Evolutionary conservation across 495 filamentous ascomycete species (phyloP).

Genomic region (Hyphodiscus hymeniophilus): DNA sequence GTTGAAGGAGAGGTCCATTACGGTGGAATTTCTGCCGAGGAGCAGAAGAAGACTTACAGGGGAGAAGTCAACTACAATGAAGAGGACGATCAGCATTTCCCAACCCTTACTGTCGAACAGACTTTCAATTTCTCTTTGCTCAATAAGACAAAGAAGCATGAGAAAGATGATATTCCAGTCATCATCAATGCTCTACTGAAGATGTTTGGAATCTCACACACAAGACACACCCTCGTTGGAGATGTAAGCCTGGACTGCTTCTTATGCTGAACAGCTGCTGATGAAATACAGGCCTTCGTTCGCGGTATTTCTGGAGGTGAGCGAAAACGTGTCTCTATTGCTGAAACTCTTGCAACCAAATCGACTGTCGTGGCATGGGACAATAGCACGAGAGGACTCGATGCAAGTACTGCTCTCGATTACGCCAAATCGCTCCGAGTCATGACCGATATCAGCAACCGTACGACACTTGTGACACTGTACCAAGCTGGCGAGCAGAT

Average conservation of each 20-base stretch:
- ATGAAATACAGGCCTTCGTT: constrained; percentile 39
- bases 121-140: constrained; percentile 76
- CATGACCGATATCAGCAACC: constrained; percentile 55
- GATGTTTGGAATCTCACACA: constrained; percentile 64
- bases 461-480: constrained; percentile 65
- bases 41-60: constrained; percentile 60
- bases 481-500: constrained; percentile 82
- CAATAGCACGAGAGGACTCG: constrained; percentile 71
- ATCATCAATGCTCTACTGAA: constrained; percentile 57
- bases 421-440: constrained; percentile 63
- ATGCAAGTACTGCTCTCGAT: constrained; percentile 71
- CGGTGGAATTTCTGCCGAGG: constrained; percentile 63
- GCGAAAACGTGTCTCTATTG: constrained; percentile 63
- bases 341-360: constrained; percentile 59
- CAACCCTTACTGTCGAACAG: constrained; percentile 61
- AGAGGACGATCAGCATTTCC: constrained; percentile 77
- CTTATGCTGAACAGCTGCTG: constrained; percentile 23
- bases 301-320: constrained; percentile 66
- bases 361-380: constrained; percentile 63
- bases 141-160: constrained; percentile 72
- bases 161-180: constrained; percentile 56
- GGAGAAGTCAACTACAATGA: constrained; percentile 79
- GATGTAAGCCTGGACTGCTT: constrained; percentile 35
- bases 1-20: constrained; percentile 69
- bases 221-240: constrained; percentile 56